Evolutionary conservation across 768 basidiomycete species (phyloP), one percentile per base, ranked within the genome.

Genomic region (Trametes sanguinea): DNA sequence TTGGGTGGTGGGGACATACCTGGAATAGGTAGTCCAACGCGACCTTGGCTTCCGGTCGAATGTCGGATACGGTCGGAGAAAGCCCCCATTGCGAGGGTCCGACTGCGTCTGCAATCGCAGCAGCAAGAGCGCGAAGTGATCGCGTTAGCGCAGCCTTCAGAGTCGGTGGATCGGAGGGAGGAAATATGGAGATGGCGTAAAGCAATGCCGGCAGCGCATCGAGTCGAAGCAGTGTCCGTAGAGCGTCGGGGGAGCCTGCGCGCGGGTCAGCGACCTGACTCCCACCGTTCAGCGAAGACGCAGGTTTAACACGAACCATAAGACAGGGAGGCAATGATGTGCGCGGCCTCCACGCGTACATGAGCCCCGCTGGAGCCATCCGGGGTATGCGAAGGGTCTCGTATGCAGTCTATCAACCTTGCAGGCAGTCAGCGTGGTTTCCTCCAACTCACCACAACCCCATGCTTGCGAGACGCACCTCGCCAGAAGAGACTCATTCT

Each of bases 51-150:
- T 86, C 83, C 14, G 72, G 70, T 14, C 79, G 74, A 3, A 83
- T 73, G 3, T 74, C 72, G 1, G 77, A 74, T 1, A 57, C 43
- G 11, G 75, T 65, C 4, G 80, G 74, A 27, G 80, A 79, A 7
- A 92, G 76, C 1, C 87, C 89, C 80, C 87, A 90, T 47, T 83
- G 81, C 0, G 85, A 83, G 0, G 90, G 89, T 0, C 89, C 90
- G 0, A 88, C 82, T 1, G 84, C 77, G 46, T 92, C 89, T 5
- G 91, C 82, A 39, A 88, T 73, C 1, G 87, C 82, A 3, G 77
- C 73, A 4, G 84, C 80, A 17, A 91, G 70, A 0, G 85, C 81
- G 39, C 86, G 80, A 16, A 92, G 73, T 1, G 83, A 87, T 3
- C 91, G 83, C 5, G 85, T 77, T 54, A 90, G 78, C 0, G 90